Evolutionary conservation across 2,329 filamentous ascomycete genomes (phyloP), one percentile per base, ranked within the genome.

Genomic region (Orbilia blumenaviensis): DNA sequence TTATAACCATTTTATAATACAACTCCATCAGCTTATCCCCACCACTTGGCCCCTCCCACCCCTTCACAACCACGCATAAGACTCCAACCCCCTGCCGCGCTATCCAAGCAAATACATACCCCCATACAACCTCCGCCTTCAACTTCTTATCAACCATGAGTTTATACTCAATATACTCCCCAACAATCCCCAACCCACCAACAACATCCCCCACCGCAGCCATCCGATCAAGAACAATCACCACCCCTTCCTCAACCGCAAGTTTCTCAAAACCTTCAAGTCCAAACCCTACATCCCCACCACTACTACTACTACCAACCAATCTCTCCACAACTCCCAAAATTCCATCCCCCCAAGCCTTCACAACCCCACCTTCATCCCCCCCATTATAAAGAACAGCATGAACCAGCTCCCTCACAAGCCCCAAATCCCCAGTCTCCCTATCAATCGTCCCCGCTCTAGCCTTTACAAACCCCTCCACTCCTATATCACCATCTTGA

Each of bases 1-100:
- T 61, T 34, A 80, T 74, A 3, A 77, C 68, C 32, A 62, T 52
- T n/a, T 66, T 69, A 32, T 76, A 72, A 64, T 79, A 80, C 62
- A 77, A 50, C 27, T 32, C 42, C 68, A 27, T 77, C 6, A n/a
- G 18, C 58, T 36, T 48, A 1, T 52, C 48, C 6, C 56, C 78
- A 2, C 54, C 62, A 0, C n/a, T n/a, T n/a, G 78, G 77, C 0
- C 78, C 79, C 9, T 76, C 62, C 79, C 79, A 80, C 54, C 75
- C 78, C 44, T 58, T 78, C 42, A 79, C 68, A n/a, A 80, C 73
- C 46, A 52, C 63, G 79, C 79, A 80, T n/a, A 80, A 42, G 16
- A 72, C 56, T 18, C 60, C 54, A 78, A 79, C 80, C 14, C 71
- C 66, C 14, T 78, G 72, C 2, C 41, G 61, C 0, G 32, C 3